Percentiles rank a stretch among this genome's conserved stretches.
phyloP scores from a whole-genome alignment of 257 asterid genomes.

The Solanum sejunctum region DNA sequence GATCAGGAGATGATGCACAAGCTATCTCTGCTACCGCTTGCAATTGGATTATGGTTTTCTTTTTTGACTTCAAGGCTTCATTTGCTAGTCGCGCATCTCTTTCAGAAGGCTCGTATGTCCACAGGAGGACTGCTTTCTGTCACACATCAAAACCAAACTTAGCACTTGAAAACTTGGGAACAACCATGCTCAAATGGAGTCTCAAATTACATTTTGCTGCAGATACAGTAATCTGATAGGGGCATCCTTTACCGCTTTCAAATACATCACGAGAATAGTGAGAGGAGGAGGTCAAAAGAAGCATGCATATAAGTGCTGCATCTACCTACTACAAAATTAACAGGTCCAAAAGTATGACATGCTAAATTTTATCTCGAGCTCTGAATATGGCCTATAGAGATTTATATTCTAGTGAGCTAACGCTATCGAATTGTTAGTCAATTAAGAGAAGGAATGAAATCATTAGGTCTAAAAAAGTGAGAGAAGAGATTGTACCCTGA shows the following conservation, averaged over 20 bases:
- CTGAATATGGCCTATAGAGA: neutral
- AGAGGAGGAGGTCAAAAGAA: neutral
- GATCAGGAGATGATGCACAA: slow-evolving; percentile 62
- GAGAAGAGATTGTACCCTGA: slow-evolving; percentile 29
- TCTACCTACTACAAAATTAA: neutral
- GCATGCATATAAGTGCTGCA: neutral
- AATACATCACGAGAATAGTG: too few relatives aligned
- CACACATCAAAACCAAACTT: neutral
- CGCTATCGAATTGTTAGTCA: neutral
- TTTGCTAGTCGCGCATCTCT: slow-evolving; percentile 75
- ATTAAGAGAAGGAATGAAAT: neutral
- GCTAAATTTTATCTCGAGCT: neutral
- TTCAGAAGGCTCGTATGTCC: slow-evolving; percentile 66
- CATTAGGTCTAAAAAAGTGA: neutral
- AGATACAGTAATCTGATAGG: neutral
- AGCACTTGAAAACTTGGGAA: neutral
- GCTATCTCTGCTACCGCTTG: slow-evolving; percentile 76
- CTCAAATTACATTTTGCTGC: neutral
- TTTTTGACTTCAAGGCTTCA: slow-evolving; percentile 42
- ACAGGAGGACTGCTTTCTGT: slow-evolving; percentile 61
- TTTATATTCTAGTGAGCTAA: neutral
- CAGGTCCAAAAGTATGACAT: neutral
- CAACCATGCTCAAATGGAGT: neutral
- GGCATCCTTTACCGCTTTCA: too few relatives aligned
- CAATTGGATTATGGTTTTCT: slow-evolving; percentile 28